Evolutionary conservation across 129 eudicot genomes (phyloP), one percentile per base, ranked within the genome.

Genomic region (Ambrosia artemisiifolia): DNA sequence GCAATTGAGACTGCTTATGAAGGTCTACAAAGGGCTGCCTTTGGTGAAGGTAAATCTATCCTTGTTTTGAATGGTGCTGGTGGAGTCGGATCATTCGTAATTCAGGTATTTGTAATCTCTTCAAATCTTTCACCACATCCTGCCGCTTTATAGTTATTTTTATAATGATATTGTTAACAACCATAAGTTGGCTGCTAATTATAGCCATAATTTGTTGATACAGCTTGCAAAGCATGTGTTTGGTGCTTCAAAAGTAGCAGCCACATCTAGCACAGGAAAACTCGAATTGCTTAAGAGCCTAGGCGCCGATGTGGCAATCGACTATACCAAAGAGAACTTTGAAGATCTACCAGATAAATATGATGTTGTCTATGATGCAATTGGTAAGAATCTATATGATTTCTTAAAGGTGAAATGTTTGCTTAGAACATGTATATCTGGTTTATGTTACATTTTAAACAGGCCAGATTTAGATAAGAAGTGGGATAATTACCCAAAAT

Each of bases 61-160:
- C 92, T 92, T 76, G 98, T 92, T 36, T 77, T 92, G 51, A 90
- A 87, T 38, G 98, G 97, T 71, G 90, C 96, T 57, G 96, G 98
- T 77, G 91, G 98, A 28, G 98, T 93, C 79, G 98, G 98, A 79
- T 80, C 95, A 38, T 85, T 93, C 0, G 85, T 87, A 18, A 87
- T 93, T 74, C 98, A 89, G 98, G 98, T 89, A 77, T 3, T 18
- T 57, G 28, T 40, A 43, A 33, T 30, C 62, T 55, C 55, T 1
- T 10, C 20, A 50, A 50, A 12, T 20, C 38, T 59, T 3, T 54
- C 34, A 7, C 33, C 61, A 54, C 3, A 54, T 54, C 61, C 11
- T 54, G 61, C 20, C 30, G n/a, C 16, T 50, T 50, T 50, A 16
- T 24, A n/a, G 2, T 50, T 44, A 11, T 11, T 44, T 44, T 44